These are phyloP conservation scores for Fulvia fulva DNA, from an alignment of 2,329 filamentous ascomycete species.

Conservation along the genomic window DNA sequence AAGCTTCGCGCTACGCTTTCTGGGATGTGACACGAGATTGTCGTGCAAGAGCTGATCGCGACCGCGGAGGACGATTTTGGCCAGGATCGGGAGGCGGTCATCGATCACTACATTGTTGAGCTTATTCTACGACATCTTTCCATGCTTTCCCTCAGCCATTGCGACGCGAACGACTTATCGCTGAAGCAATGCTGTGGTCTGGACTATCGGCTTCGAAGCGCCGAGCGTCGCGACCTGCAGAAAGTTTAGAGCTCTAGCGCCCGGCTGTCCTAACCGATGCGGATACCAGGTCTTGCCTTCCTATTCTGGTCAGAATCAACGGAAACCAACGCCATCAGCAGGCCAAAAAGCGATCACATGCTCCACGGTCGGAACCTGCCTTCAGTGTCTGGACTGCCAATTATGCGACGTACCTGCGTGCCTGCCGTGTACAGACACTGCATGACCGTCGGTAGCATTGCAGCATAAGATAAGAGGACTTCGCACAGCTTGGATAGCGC, in stretches of 20 bases:
- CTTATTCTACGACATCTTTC: background rate
- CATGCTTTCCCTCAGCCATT: background rate
- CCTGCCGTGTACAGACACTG: no score
- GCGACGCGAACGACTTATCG: background rate
- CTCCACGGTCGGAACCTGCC: background rate
- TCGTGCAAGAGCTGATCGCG: conserved; percentile 1
- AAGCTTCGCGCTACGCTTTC: background rate
- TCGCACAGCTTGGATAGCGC: no score
- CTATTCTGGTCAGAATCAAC: background rate
- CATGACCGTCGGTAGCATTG: no score
- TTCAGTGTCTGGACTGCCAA: no score
- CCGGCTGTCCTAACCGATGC: background rate
- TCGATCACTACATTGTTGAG: background rate
- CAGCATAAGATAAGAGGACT: no score
- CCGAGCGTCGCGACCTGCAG: background rate
- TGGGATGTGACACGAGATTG: background rate
- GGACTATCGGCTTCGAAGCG: background rate
- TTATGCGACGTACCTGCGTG: no score
- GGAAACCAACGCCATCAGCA: background rate
- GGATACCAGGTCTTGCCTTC: background rate
- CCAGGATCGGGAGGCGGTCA: background rate
- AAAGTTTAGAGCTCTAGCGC: background rate
- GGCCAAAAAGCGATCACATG: background rate
- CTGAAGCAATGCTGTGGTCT: background rate
- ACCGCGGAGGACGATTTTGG: background rate